Conservation (phyloP, 2,329 filamentous ascomycete species). For the Nannizziopsis barbatae region DNA sequence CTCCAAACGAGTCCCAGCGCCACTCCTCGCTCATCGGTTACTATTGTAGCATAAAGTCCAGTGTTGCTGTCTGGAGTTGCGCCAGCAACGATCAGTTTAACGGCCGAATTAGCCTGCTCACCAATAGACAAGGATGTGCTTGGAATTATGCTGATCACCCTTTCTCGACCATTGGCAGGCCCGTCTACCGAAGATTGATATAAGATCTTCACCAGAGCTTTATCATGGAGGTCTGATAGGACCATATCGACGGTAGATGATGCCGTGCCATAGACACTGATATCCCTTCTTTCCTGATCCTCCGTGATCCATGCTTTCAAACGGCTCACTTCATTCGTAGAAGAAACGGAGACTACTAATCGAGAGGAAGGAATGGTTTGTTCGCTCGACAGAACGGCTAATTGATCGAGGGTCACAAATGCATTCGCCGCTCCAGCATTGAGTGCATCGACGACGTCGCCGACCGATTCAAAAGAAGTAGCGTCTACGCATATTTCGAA, state of each 20-base stretch:
- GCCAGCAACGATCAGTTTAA: conserved; percentile 59
- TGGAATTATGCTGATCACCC: conserved; percentile 62
- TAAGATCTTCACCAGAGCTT: conserved; percentile 28
- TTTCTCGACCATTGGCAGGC: conserved; percentile 37
- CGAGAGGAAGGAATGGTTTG: conserved; percentile 44
- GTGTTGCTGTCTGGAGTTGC: conserved; percentile 75
- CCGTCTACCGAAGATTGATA: conserved; percentile 29
- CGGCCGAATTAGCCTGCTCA: conserved; percentile 50
- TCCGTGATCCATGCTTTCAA: conserved; percentile 33
- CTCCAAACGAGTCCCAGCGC: conserved; percentile 89
- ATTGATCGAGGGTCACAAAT: conserved; percentile 63
- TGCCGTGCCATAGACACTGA: conserved; percentile 23
- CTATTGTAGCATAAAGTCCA: conserved; percentile 76
- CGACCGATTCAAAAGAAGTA: conserved; percentile 53
- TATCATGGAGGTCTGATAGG: conserved; percentile 27
- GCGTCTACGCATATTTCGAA: conserved; percentile 65
- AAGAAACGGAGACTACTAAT: conserved; percentile 44
- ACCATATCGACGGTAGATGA: conserved; percentile 23
- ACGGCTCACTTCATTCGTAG: conserved; percentile 28
- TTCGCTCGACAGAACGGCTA: conserved; percentile 44
- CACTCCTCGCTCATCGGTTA: conserved; percentile 75
- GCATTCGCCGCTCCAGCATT: conserved; percentile 76
- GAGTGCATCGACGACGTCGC: conserved; percentile 68
- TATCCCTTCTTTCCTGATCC: conserved; percentile 28
- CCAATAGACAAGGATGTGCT: conserved; percentile 59